Evolutionary conservation across 2,329 filamentous ascomycete species (phyloP), one percentile per base, ranked within the genome.

Genomic region (Fusarium udum): DNA sequence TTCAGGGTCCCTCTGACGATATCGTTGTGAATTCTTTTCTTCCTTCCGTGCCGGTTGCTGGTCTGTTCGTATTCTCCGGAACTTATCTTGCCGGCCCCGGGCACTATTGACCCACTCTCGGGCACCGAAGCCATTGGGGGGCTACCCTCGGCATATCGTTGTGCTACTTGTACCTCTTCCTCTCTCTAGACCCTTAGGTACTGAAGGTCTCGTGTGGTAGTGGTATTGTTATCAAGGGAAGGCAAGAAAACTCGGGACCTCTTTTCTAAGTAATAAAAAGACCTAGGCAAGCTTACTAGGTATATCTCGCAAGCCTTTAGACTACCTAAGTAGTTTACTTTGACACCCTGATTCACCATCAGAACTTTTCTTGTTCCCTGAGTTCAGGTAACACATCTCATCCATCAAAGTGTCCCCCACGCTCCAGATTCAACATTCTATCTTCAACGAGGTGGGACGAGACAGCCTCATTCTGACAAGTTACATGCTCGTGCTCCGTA

Each of bases 21-120:
- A 36, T 32, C 52, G 56, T 63, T 24, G 32, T 32, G 43, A 53
- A 67, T 53, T 45, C 49, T 60, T 34, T 57, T 15, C 22, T 42
- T 61, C 40, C 40, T 71, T 26, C 64, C 57, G 62, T 66, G 58
- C 65, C 64, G 61, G 46, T 39, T 39, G 32, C 39, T 57, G 45
- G 39, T 42, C 45, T 61, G 28, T 55, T 55, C 61, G 46, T 52
- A 60, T 48, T 36, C 15, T 36, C 28, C 62, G 64, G 71, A 42
- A 59, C 45, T 16, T 14, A 31, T 60, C 42, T 39, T 58, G 42
- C 64, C 58, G 71, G 58, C 40, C 63, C 67, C 40, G 48, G 42
- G 43, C 13, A 28, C 14, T 39, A 32, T 48, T 67, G 71, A 61
- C 58, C 75, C 66, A 52, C 67, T 65, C 52, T 77, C 71, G 71